Evolutionary conservation across 1,284 basidiomycete species (phyloP), one percentile per base, ranked within the genome.

Genomic region (Ceratobasidium sp.): DNA sequence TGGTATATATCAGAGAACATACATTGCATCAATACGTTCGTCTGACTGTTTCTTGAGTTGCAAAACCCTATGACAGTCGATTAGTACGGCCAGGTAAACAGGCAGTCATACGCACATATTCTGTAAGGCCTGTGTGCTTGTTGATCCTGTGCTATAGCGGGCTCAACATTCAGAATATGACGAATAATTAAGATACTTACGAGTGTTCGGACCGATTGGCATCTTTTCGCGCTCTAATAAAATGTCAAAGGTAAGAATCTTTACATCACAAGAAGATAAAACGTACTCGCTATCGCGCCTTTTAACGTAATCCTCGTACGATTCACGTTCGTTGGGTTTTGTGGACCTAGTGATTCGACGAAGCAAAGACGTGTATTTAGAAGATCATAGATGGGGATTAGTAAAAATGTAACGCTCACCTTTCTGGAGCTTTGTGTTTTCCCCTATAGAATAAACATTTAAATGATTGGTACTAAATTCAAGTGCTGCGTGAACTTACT

Each of bases 11-110:
- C 3, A 3, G 23, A 1, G 23, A 10, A 56, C 52, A 1, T 56
- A 56, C 52, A 56, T 56, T 23, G 1, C n/a, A 26, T 12, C 23
- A 12, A 56, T 56, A 3, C 52, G 52, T 12, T 2, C 52, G 12
- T 56, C 52, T 6, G 52, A 56, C 23, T 56, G 52, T 56, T 56
- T 26, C n/a, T 56, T 56, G 52, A 56, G 52, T 56, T 56, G 52
- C 52, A 56, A 26, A 23, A 56, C 52, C 52, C 52, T 26, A 56
- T 3, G 23, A 23, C 1, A 5, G 23, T 23, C 23, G 3, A 23
- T 56, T 6, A 56, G 52, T 26, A 23, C 23, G 10, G 3, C 5
- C 23, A 2, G n/a, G 52, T 7, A 23, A 23, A 23, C n/a, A 1
- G n/a, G 3, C 5, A 26, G n/a, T 3, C 10, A 56, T 56, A 56